phyloP scores from a whole-genome alignment of 2,329 filamentous ascomycete genomes.

The Uncinocarpus reesii region DNA sequence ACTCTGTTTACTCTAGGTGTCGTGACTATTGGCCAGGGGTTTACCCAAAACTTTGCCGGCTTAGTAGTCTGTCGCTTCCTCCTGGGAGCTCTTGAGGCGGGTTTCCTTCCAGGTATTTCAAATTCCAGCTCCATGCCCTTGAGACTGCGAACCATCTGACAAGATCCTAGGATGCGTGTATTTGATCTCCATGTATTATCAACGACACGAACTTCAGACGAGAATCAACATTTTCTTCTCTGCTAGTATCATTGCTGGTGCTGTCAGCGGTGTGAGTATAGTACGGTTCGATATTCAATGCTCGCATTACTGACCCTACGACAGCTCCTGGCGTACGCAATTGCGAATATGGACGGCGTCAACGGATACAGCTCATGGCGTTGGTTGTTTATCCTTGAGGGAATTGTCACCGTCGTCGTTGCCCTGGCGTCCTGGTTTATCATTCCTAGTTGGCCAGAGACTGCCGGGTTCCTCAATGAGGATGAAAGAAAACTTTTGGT shows the following conservation, averaged over 20 bases:
- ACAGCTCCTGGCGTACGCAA: conserved; percentile 35
- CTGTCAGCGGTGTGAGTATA: conserved; percentile 29
- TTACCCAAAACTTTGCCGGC: conserved; percentile 33
- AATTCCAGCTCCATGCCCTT: neutral
- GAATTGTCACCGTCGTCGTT: conserved; percentile 39
- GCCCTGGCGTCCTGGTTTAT: conserved; percentile 44
- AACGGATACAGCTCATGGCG: conserved; percentile 35
- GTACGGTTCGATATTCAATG: no score
- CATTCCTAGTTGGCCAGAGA: conserved; percentile 38
- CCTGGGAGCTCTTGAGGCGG: conserved; percentile 31
- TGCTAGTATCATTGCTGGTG: conserved; percentile 32
- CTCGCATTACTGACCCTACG: neutral
- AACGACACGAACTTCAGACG: conserved; percentile 34
- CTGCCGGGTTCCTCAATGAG: conserved; percentile 37
- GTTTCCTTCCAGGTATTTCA: conserved; percentile 29
- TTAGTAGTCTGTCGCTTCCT: conserved; percentile 30
- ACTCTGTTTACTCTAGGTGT: conserved; percentile 24
- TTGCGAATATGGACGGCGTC: conserved; percentile 33
- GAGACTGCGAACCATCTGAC: neutral
- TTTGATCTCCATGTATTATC: conserved; percentile 31
- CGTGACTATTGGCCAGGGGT: conserved; percentile 36
- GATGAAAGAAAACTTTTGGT: conserved; percentile 39
- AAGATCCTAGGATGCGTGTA: conserved; percentile 21
- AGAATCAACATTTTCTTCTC: conserved; percentile 29
- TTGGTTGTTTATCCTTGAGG: conserved; percentile 44